A percentile compares a stretch with the other conserved stretches of the same genome.
phyloP scores from a whole-genome alignment of 129 eudicot species.

The Escallonia rubra region DNA sequence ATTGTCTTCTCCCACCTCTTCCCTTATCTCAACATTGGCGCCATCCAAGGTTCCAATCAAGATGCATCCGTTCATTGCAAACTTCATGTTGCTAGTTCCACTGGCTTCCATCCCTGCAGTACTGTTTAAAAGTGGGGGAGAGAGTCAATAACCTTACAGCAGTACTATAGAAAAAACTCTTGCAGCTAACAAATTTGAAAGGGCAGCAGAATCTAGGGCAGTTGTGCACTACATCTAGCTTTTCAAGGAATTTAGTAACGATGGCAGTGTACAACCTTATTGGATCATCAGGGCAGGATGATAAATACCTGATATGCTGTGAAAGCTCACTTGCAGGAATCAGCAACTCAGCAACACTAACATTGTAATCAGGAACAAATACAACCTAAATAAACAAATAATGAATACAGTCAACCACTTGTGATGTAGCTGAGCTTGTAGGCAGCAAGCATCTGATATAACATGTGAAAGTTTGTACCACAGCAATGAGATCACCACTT shows the following conservation, averaged over 20 bases:
- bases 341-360: constrained; percentile 84
- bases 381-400: constrained; percentile 46
- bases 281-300: no score
- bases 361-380: constrained; percentile 96
- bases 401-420: no score
- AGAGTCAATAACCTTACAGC: background rate
- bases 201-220: no score
- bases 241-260: background rate
- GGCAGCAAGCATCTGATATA: constrained; percentile 5
- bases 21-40: constrained; percentile 51
- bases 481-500: no score
- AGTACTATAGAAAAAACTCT: background rate
- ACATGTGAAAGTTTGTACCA: background rate
- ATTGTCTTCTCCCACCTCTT: constrained; percentile 49
- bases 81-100: constrained; percentile 61
- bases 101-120: constrained; percentile 61
- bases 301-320: constrained; percentile 79
- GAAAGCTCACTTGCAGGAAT: constrained; percentile 97
- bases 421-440: no score
- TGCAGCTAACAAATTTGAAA: no score
- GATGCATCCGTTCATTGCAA: constrained; percentile 49
- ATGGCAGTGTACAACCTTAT: background rate
- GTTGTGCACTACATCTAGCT: no score
- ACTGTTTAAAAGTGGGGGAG: constrained; percentile 13
- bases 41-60: constrained; percentile 48